phyloP scores from a whole-genome alignment of 768 basidiomycete species.

The Trametes cingulata region DNA sequence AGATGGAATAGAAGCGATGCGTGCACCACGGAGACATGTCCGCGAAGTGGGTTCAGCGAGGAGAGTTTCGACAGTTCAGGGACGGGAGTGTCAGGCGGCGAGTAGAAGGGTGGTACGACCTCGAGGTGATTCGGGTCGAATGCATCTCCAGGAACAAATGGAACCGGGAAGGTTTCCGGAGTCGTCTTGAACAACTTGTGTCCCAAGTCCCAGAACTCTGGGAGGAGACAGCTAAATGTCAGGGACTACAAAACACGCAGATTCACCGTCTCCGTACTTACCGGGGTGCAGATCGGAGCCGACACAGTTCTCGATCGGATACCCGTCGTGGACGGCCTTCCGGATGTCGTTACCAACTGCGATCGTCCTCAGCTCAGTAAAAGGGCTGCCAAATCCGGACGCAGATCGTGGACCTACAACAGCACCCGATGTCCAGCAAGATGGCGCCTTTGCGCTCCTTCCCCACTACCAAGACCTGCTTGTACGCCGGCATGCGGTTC shows the following conservation, averaged over 20 bases:
- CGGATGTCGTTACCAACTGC: constrained; percentile 46
- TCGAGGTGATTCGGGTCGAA: constrained; percentile 48
- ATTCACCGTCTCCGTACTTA: constrained; percentile 11
- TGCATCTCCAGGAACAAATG: constrained; percentile 56
- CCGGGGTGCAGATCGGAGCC: constrained; percentile 42
- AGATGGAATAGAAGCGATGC: constrained; percentile 52
- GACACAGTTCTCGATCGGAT: constrained; percentile 40
- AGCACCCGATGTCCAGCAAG: constrained; percentile 48
- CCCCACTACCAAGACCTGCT: constrained; percentile 37
- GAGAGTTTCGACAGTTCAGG: constrained; percentile 39
- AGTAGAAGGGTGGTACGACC: not conserved
- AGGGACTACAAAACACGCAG: too few relatives aligned
- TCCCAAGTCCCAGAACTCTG: constrained; percentile 63
- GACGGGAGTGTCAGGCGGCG: not conserved
- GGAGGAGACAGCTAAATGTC: not conserved
- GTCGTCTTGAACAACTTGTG: constrained; percentile 60
- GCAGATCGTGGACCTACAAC: constrained; percentile 33
- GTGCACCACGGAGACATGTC: constrained; percentile 52
- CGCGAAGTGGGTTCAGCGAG: constrained; percentile 38
- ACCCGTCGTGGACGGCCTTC: constrained; percentile 45
- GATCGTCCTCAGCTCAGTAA: not conserved
- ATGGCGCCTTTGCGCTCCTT: constrained; percentile 38
- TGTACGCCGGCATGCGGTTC: constrained; percentile 28
- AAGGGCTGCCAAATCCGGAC: not conserved
- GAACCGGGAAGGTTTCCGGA: constrained; percentile 51